These are phyloP conservation scores for Fraxinus angustifolia DNA, from an alignment of 305 asterid genomes.

Conservation along the genomic window DNA sequence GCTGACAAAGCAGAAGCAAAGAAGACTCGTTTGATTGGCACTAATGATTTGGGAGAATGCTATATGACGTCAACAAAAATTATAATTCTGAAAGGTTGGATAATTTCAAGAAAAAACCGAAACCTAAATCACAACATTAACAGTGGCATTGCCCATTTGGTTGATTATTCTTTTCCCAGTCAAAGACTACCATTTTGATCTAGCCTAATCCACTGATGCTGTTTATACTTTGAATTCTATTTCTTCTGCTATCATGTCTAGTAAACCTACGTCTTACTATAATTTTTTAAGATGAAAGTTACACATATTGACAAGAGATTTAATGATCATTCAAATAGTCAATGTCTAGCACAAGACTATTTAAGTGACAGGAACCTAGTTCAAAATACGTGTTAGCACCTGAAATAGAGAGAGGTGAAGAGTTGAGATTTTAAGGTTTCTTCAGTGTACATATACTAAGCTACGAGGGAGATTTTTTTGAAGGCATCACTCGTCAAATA, in stretches of 20 bases:
- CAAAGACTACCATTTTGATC: not conserved
- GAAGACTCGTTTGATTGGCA: not conserved
- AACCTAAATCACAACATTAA: not conserved
- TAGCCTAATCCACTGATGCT: not conserved
- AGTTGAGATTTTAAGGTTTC: not conserved
- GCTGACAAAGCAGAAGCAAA: not conserved
- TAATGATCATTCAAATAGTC: constrained; percentile 3
- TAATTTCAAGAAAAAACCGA: not conserved
- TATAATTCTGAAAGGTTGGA: not conserved
- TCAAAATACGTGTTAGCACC: not conserved
- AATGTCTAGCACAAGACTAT: not conserved
- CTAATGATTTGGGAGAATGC: not conserved
- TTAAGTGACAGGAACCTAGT: not conserved
- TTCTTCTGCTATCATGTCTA: not conserved
- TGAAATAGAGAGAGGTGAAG: not conserved
- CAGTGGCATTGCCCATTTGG: not conserved
- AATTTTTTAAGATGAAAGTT: not conserved
- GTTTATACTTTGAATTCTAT: constrained; percentile 1
- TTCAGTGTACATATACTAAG: not conserved
- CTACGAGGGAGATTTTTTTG: not conserved
- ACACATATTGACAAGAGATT: not conserved
- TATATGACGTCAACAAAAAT: not conserved
- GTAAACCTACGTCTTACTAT: not conserved
- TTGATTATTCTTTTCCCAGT: not conserved
- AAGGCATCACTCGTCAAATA: not conserved